Conservation (phyloP, 148 eudicot genomes). For the Agrostemma githago region DNA sequence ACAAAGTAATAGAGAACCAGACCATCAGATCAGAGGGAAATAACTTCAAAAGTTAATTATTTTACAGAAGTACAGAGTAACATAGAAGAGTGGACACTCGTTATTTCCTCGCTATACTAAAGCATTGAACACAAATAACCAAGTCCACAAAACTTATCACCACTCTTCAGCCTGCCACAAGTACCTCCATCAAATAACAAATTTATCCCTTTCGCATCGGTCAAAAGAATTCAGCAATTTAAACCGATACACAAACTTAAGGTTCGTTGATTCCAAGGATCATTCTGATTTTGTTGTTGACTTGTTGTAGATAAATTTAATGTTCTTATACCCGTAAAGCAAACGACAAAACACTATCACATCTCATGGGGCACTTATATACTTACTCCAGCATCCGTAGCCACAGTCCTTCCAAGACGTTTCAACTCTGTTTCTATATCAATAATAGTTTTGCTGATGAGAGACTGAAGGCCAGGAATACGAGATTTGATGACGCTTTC, state of each 20-base stretch:
- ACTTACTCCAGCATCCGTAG: constrained; percentile 97
- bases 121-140: background rate
- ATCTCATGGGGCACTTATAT: constrained; percentile 5
- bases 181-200: background rate
- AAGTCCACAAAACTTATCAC: background rate
- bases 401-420: constrained; percentile 91
- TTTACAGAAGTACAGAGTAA: background rate
- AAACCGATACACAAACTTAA: background rate
- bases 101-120: background rate
- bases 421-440: constrained; percentile 93
- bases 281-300: background rate
- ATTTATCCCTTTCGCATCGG: background rate
- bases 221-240: background rate
- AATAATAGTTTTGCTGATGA: constrained; percentile 79
- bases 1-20: constrained; percentile 3
- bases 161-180: background rate
- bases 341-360: background rate
- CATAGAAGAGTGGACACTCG: background rate
- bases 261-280: background rate
- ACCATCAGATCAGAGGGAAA: background rate
- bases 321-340: background rate
- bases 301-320: background rate
- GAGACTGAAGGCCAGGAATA: constrained; percentile 95
- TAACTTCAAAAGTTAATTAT: background rate
- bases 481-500: constrained; percentile 96